These are phyloP conservation scores for Holtermannia corniformis DNA, from an alignment of 768 basidiomycete genomes.

Conservation along the genomic window DNA sequence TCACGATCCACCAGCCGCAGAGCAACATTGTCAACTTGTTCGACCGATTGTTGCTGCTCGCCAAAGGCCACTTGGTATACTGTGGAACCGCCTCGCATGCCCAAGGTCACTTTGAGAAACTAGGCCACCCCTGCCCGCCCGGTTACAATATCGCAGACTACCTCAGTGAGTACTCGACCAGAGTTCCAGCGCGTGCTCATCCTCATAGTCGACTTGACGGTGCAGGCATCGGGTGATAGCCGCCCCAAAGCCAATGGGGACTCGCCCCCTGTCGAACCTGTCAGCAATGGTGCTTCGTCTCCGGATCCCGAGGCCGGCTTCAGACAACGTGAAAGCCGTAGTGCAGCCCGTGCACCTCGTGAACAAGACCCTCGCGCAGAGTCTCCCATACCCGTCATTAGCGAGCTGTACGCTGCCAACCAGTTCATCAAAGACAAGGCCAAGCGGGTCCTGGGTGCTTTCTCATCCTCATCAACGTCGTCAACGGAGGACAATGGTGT, in stretches of 20 bases:
- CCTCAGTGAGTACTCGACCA: slow-evolving; percentile 57
- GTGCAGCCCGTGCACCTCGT: neutral
- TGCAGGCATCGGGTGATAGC: slow-evolving; percentile 45
- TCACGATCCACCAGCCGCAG: slow-evolving; percentile 96
- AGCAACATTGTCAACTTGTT: slow-evolving; percentile 96
- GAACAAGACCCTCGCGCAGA: neutral
- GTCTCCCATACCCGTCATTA: neutral
- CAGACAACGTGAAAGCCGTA: neutral
- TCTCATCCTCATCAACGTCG: slow-evolving; percentile 4
- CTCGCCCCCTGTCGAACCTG: neutral
- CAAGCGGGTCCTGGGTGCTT: slow-evolving; percentile 29
- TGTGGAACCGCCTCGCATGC: slow-evolving; percentile 67
- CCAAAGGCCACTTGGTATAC: slow-evolving; percentile 73
- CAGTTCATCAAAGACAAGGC: slow-evolving; percentile 27
- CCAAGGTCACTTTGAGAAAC: slow-evolving; percentile 66
- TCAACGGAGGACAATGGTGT: slow-evolving; percentile 7
- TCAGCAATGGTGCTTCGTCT: neutral
- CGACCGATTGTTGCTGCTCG: slow-evolving; percentile 79
- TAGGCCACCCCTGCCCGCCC: slow-evolving; percentile 75
- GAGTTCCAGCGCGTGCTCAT: neutral
- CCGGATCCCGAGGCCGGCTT: slow-evolving; percentile 8
- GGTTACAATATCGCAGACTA: slow-evolving; percentile 98
- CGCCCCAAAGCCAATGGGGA: slow-evolving; percentile 7
- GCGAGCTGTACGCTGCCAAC: neutral
- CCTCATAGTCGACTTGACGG: slow-evolving; percentile 45